A percentile compares a stretch with the other conserved stretches of the same genome.
Evolutionary conservation across 192 early-diverging fungal species (phyloP).

Genomic region (Coemansia sp.): DNA sequence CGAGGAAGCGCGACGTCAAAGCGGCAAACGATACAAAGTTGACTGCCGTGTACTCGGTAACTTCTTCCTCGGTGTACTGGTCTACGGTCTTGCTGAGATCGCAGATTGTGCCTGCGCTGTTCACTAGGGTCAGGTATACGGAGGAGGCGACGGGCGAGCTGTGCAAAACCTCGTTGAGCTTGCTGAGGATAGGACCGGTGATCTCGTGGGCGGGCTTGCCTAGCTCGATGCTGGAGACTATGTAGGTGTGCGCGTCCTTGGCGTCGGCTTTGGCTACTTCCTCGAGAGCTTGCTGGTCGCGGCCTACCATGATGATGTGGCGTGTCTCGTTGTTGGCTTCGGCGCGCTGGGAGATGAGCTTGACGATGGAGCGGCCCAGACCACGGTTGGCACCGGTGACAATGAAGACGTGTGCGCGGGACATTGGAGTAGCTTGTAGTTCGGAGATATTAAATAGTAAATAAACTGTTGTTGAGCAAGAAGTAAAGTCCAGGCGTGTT

Average conservation of each 20-base stretch:
- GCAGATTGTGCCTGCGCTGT: conserved; percentile 76
- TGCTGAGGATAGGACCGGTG: conserved; percentile 9
- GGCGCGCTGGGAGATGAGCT: conserved; percentile 33
- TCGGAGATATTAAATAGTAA: not conserved
- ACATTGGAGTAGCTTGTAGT: not conserved
- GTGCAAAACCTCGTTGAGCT: not conserved
- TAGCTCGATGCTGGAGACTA: conserved; percentile 21
- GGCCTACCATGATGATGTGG: conserved; percentile 62
- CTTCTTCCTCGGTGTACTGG: conserved; percentile 54
- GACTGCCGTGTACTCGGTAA: conserved; percentile 53
- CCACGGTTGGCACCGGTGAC: conserved; percentile 71
- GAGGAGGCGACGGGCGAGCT: not conserved
- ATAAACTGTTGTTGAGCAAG: not conserved
- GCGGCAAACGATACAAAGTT: conserved; percentile 64
- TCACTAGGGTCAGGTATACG: conserved; percentile 59
- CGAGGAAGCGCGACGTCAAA: conserved; percentile 46
- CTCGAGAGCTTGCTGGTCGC: conserved; percentile 40
- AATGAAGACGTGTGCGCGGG: conserved; percentile 27
- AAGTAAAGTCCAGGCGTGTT: not conserved
- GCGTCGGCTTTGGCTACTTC: conserved; percentile 17
- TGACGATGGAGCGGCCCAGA: conserved; percentile 60
- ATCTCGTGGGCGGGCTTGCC: not conserved
- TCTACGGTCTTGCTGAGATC: conserved; percentile 62
- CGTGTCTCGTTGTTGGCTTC: conserved; percentile 21
- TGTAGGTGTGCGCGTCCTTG: conserved; percentile 14